Evolutionary conservation across 805 yeast genomes (phyloP).

Genomic region (Candida parachauliodes): DNA sequence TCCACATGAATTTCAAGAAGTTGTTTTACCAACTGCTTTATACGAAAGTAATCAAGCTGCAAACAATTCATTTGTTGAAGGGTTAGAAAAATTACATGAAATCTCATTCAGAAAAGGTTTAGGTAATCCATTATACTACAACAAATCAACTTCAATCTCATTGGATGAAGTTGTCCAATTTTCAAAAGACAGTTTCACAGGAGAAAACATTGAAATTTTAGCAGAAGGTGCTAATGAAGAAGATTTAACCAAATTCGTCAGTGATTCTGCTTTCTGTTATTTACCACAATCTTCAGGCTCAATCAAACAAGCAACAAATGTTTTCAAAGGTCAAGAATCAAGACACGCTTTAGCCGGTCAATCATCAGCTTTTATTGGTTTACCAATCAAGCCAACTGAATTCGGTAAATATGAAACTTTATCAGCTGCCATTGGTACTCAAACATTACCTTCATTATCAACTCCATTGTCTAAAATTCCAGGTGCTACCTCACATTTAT

Average conservation of each 20-base stretch:
- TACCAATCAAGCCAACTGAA: constrained; percentile 65
- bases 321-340: constrained; percentile 62
- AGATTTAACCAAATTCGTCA: constrained; percentile 66
- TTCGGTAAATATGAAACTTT: constrained; percentile 68
- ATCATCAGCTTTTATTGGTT: constrained; percentile 75
- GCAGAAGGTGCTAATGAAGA: constrained; percentile 71
- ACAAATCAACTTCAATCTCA: constrained; percentile 52
- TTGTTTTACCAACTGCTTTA: constrained; percentile 73
- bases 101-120: constrained; percentile 82
- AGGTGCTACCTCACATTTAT: constrained; percentile 51
- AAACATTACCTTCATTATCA: constrained; percentile 53
- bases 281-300: constrained; percentile 60
- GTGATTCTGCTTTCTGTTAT: constrained; percentile 59
- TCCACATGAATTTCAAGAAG: constrained; percentile 80
- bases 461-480: constrained; percentile 47
- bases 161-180: constrained; percentile 64
- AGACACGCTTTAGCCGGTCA: constrained; percentile 63
- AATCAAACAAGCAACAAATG: constrained; percentile 30
- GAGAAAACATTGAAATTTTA: constrained; percentile 65
- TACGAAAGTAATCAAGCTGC: constrained; percentile 57
- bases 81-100: constrained; percentile 75
- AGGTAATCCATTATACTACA: constrained; percentile 78
- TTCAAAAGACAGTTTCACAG: constrained; percentile 65
- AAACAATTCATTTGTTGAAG: constrained; percentile 51
- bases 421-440: constrained; percentile 61